Percentiles rank a stretch among this genome's conserved stretches.
Conservation (phyloP, 495 filamentous ascomycete species). For the Aspergillus asperescens region DNA sequence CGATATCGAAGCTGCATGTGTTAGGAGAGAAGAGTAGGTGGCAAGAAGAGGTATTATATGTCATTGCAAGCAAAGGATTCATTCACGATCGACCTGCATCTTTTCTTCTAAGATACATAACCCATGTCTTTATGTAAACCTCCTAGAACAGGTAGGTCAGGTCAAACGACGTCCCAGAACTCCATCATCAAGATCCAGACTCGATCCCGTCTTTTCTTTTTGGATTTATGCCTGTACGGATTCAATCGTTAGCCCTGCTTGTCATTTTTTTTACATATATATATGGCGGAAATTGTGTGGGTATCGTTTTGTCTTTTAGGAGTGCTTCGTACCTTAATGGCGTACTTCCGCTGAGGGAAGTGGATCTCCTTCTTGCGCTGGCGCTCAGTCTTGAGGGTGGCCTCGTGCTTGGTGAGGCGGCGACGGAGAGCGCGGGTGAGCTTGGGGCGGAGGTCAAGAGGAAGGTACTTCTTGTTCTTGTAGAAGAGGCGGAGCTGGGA, state of each 20-base stretch:
- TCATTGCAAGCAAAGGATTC: conserved; percentile 40
- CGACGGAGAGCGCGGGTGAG: conserved; percentile 93
- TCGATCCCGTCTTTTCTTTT: conserved; percentile 22
- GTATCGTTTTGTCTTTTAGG: background rate
- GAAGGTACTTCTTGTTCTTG: conserved; percentile 98
- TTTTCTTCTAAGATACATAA: conserved; percentile 41
- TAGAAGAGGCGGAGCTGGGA: conserved; percentile 98
- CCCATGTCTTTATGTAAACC: conserved; percentile 36
- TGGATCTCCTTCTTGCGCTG: conserved; percentile 89
- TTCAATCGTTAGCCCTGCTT: background rate
- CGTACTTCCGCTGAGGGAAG: conserved; percentile 98
- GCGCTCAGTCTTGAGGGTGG: conserved; percentile 72
- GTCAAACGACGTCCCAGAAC: conserved; percentile 37
- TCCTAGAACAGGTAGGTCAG: conserved; percentile 26
- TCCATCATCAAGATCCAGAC: conserved; percentile 36
- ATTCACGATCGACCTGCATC: conserved; percentile 42
- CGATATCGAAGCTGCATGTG: too few species aligned
- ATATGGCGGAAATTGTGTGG: background rate
- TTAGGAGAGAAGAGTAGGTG: conserved; percentile 5
- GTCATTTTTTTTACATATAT: background rate
- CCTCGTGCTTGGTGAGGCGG: conserved; percentile 85
- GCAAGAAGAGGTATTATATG: conserved; percentile 16
- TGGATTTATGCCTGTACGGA: conserved; percentile 35
- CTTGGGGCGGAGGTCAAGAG: conserved; percentile 95
- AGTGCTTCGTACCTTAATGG: conserved; percentile 75